Conservation (phyloP, 139 green algal species). For the Pedinophyceae sp. region DNA sequence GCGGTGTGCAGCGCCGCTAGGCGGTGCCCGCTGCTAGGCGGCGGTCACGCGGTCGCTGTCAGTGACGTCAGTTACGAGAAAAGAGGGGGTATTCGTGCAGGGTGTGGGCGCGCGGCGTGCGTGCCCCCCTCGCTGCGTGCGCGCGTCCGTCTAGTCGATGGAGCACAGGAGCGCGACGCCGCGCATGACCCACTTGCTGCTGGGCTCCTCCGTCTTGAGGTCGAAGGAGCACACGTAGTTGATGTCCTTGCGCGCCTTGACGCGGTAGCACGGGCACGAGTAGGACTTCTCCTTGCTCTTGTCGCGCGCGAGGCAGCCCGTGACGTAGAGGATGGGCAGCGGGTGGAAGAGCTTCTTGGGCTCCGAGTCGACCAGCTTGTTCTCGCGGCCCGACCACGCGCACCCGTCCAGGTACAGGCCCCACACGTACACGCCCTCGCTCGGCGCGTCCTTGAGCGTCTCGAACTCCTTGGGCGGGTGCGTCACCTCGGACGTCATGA, state of each 20-base stretch:
- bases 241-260: conserved; percentile 59
- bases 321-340: conserved; percentile 77
- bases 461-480: conserved; percentile 73
- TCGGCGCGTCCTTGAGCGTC: conserved; percentile 48
- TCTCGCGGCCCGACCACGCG: conserved; percentile 66
- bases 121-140: no score
- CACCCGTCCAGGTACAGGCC: conserved; percentile 86
- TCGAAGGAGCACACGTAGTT: conserved; percentile 81
- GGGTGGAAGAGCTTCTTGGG: conserved; percentile 79
- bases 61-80: no score
- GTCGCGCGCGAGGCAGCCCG: conserved; percentile 47
- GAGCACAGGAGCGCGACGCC: conserved; percentile 67
- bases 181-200: conserved; percentile 71
- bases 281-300: conserved; percentile 43
- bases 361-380: conserved; percentile 69
- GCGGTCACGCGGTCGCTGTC: no score
- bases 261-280: conserved; percentile 63
- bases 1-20: no score
- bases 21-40: no score
- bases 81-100: no score
- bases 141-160: conserved; percentile 70
- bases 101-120: no score
- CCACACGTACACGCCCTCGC: conserved; percentile 84
- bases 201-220: conserved; percentile 62
- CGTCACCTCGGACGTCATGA: conserved; percentile 74